phyloP scores from a whole-genome alignment of 225 moss, liverwort and hornwort species.

The Polytrichum commune region DNA sequence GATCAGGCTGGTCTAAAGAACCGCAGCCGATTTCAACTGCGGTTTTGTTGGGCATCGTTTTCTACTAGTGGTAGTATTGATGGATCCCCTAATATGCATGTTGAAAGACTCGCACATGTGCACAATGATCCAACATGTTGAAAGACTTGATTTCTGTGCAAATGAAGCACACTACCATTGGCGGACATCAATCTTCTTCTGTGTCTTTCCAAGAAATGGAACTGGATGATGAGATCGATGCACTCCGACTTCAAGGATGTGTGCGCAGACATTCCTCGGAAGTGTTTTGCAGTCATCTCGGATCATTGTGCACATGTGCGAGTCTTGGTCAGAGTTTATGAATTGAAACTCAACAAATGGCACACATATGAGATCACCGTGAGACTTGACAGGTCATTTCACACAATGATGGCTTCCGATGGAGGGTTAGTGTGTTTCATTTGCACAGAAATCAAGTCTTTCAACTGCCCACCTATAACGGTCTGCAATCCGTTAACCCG shows the following conservation, averaged over 20 bases:
- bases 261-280: not conserved
- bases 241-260: not conserved
- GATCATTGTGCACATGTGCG: not conserved
- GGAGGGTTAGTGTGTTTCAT: slow-evolving; percentile 13
- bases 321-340: slow-evolving; percentile 1
- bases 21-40: no score
- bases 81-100: not conserved
- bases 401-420: slow-evolving; percentile 9
- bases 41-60: no score
- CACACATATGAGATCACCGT: not conserved
- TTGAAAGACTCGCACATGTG: no score
- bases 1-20: no score
- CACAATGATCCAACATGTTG: no score
- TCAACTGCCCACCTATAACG: not conserved
- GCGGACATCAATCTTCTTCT: slow-evolving; percentile 2
- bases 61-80: no score
- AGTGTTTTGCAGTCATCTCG: slow-evolving; percentile 5
- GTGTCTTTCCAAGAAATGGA: slow-evolving; percentile 1
- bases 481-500: slow-evolving; percentile 6
- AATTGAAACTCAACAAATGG: slow-evolving; percentile 4
- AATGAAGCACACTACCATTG: no score
- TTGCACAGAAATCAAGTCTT: not conserved
- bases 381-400: not conserved
- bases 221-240: not conserved
- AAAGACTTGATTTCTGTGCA: no score